Evolutionary conservation across 2,329 filamentous ascomycete genomes (phyloP).

Genomic region (Trichoderma atrobrunneum): DNA sequence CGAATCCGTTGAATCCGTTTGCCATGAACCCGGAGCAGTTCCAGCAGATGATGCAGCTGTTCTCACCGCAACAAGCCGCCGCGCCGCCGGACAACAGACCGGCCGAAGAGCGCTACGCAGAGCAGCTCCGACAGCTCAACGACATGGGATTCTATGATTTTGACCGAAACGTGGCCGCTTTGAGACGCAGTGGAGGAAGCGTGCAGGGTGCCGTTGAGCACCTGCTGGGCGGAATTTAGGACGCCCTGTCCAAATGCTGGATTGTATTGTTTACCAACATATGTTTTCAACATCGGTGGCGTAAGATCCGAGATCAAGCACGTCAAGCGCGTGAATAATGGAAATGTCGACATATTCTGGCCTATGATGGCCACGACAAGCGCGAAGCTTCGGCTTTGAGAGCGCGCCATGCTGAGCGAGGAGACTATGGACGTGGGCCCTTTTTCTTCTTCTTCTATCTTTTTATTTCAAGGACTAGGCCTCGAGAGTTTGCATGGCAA

Average conservation of each 20-base stretch:
- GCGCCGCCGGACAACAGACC: slow-evolving; percentile 76
- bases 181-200: slow-evolving; percentile 85
- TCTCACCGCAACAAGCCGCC: slow-evolving; percentile 36
- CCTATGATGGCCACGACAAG: not conserved
- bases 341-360: not conserved
- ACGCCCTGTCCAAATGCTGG: not conserved
- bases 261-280: not conserved
- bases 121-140: slow-evolving; percentile 88
- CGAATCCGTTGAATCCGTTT: slow-evolving; percentile 46
- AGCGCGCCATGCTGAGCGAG: not conserved
- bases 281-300: not conserved
- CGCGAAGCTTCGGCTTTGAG: not conserved
- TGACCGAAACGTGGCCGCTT: slow-evolving; percentile 83
- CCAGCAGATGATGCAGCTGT: slow-evolving; percentile 53
- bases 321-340: not conserved
- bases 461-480: not conserved
- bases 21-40: slow-evolving; percentile 54
- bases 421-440: not conserved
- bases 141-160: slow-evolving; percentile 99
- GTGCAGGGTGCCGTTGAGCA: slow-evolving; percentile 89
- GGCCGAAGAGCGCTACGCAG: slow-evolving; percentile 88
- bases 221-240: slow-evolving; percentile 47
- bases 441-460: not conserved
- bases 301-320: not conserved
- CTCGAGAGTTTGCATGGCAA: slow-evolving; percentile 13